Conservation (phyloP, 768 basidiomycete genomes). For the Lactarius sanguifluus region DNA sequence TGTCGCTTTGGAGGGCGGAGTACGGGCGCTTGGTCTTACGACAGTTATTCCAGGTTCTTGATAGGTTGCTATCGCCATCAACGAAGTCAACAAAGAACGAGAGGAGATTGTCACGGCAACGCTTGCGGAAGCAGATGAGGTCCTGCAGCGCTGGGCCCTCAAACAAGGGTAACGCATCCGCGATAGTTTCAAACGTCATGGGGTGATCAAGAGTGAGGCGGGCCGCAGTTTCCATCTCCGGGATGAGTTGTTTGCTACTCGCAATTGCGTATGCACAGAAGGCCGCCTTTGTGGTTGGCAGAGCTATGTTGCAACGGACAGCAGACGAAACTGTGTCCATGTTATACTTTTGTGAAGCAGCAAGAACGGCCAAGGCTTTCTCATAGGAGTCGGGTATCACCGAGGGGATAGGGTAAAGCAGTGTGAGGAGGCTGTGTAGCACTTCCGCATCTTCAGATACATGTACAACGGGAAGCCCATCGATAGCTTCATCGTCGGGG, state of each 20-base stretch:
- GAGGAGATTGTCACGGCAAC: background rate
- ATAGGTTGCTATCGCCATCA: background rate
- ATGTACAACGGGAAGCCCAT: background rate
- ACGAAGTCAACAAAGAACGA: background rate
- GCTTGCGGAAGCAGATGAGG: background rate
- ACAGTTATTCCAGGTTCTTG: background rate
- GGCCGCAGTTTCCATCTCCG: background rate
- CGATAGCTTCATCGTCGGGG: background rate
- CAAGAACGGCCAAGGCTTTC: background rate
- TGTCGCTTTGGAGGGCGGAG: background rate
- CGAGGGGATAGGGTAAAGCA: background rate
- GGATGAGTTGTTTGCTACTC: background rate
- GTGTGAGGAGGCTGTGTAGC: background rate
- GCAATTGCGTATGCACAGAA: background rate
- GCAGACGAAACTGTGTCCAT: background rate
- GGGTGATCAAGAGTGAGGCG: background rate
- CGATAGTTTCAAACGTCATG: background rate
- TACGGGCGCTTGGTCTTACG: background rate
- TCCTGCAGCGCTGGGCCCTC: background rate
- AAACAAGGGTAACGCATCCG: background rate
- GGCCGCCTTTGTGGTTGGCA: background rate
- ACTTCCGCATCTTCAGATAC: background rate
- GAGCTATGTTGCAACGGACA: background rate
- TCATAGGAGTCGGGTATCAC: background rate
- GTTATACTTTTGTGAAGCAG: background rate